Evolutionary conservation across 2,329 filamentous ascomycete species (phyloP).

Genomic region (Fusarium palustre): DNA sequence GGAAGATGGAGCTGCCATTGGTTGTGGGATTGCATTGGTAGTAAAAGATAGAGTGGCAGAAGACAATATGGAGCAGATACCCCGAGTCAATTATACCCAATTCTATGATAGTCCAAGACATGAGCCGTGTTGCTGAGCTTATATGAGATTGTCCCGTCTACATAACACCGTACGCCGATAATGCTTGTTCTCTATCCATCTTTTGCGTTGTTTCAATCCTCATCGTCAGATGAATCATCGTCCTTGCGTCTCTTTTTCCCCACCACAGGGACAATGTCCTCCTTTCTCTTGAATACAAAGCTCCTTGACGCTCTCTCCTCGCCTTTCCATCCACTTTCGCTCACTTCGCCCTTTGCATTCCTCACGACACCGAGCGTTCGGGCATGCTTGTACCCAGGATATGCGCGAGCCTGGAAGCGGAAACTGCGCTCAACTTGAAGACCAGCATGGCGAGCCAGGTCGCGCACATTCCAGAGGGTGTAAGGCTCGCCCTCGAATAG

Average conservation of each 20-base stretch:
- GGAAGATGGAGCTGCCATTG: neutral
- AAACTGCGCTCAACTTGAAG: constrained; percentile 78
- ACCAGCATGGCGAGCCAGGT: constrained; percentile 83
- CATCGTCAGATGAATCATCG: constrained; percentile 53
- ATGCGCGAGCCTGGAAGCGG: constrained; percentile 72
- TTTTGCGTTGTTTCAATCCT: constrained; percentile 29
- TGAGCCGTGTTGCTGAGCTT: neutral
- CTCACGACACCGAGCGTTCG: constrained; percentile 75
- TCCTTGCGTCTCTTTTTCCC: constrained; percentile 48
- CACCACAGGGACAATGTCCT: constrained; percentile 54
- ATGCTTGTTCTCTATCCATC: constrained; percentile 1
- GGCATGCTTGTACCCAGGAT: constrained; percentile 80
- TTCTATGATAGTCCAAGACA: neutral
- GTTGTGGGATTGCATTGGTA: neutral
- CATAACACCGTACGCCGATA: constrained; percentile 27
- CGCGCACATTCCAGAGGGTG: constrained; percentile 92
- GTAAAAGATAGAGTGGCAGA: neutral
- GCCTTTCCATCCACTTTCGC: constrained; percentile 57
- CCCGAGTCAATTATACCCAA: constrained; percentile 7
- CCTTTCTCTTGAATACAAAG: constrained; percentile 72
- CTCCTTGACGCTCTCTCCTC: constrained; percentile 64
- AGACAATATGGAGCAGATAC: constrained; percentile 11
- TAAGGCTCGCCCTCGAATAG: constrained; percentile 96
- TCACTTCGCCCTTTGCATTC: constrained; percentile 59
- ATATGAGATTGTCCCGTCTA: neutral